Evolutionary conservation across 345 rosid species (phyloP).

Genomic region (Rhodomyrtus tomentosa): DNA sequence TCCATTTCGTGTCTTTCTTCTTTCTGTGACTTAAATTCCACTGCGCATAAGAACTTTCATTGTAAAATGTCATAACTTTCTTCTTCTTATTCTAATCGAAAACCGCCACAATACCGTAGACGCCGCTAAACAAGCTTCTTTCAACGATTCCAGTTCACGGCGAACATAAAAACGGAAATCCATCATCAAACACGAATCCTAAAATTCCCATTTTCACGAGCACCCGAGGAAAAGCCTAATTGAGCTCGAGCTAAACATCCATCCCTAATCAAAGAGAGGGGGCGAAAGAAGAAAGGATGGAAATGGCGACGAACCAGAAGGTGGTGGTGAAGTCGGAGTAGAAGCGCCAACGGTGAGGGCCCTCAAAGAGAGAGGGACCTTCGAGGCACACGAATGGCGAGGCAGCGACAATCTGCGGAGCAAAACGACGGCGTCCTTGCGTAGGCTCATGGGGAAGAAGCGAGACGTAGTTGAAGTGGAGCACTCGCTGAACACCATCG

Average conservation of each 20-base stretch:
- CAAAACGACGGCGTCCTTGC: slow-evolving; percentile 9
- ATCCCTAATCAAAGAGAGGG: not conserved
- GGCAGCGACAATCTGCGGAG: not conserved
- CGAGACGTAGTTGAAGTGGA: slow-evolving; percentile 2
- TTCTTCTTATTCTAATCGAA: not conserved
- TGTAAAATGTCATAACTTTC: not conserved
- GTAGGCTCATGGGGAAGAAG: slow-evolving; percentile 30
- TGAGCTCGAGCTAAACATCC: not conserved
- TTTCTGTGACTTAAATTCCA: not conserved
- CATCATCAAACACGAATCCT: not conserved
- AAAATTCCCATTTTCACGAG: not conserved
- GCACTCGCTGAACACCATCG: slow-evolving; percentile 1
- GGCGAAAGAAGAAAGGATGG: not conserved
- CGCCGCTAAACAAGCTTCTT: not conserved
- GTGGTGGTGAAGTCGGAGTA: slow-evolving; percentile 9
- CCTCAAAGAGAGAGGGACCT: not conserved
- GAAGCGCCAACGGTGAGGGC: slow-evolving; percentile 12
- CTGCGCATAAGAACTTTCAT: not conserved
- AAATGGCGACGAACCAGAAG: not conserved
- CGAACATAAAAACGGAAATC: not conserved
- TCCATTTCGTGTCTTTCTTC: not conserved
- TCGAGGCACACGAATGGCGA: not conserved
- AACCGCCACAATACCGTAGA: not conserved
- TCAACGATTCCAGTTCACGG: not conserved
- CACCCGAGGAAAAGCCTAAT: not conserved